Evolutionary conservation across 495 filamentous ascomycete species (phyloP), one percentile per base, ranked within the genome.

Genomic region (Diplogelasinospora grovesii): DNA sequence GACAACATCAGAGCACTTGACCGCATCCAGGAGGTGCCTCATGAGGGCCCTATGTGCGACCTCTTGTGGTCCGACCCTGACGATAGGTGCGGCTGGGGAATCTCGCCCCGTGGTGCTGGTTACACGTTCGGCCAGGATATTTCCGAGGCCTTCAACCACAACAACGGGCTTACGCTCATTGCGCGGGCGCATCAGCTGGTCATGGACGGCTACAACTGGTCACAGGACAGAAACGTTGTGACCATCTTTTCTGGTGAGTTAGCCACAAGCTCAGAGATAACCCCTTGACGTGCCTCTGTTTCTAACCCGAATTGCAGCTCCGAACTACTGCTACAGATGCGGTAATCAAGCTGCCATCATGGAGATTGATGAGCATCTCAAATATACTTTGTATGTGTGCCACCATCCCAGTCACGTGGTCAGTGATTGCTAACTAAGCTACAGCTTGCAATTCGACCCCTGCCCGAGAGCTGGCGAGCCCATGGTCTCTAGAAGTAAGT

Each of bases 111-210:
- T 66, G 92, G 92, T 65, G 92, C 92, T 47, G 92, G 92, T 39
- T 98, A 98, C 69, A 98, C 92, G 22, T 98, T 98, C 64, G 92
- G 92, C 45, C 92, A 98, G 71, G 92, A 98, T 63, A 98, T 98
- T 54, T 96, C 90, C 8, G 92, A 98, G 69, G 92, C 92, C 3
- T 98, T 98, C 74, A 98, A 98, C 68, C 92, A 98, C 65, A 98
- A 98, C 74, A 98, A 98, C 54, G 92, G 92, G 37, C 71, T 98
- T 70, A 97, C 92, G 44, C 74, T 97, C 37, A 87, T 97, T 47
- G 90, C 90, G 42, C 74, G 89, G 53, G 89, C 89, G 16, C 89
- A 96, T 73, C 89, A 96, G 68, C 69, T 96, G 66, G 89, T 96
- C 22, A 96, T 96, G 89, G 89, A 96, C 56, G 89, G 89, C 38